phyloP scores from a whole-genome alignment of 495 filamentous ascomycete species.

The Emericellopsis terricola region DNA sequence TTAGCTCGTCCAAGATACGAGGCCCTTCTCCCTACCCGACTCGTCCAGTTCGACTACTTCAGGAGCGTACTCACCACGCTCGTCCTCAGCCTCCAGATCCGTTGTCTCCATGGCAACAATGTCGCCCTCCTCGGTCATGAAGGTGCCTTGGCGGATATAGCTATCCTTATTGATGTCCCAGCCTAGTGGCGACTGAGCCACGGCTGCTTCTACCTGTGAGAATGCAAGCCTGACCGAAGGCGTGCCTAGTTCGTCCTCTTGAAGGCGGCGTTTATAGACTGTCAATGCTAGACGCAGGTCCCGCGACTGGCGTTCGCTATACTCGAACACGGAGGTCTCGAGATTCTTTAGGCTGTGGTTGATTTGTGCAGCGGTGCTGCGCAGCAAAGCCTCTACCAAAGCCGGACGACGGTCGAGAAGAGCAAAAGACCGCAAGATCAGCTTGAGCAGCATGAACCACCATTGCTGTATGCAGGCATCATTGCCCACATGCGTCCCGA shows the following conservation, averaged over 20 bases:
- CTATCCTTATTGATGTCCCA: constrained; percentile 25
- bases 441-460: constrained; percentile 48
- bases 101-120: constrained; percentile 59
- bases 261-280: constrained; percentile 23
- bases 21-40: constrained; percentile 26
- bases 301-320: constrained; percentile 13
- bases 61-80: constrained; percentile 74
- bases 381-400: constrained; percentile 43
- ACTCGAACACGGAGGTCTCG: constrained; percentile 39
- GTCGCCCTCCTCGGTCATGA: constrained; percentile 58
- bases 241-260: constrained; percentile 14
- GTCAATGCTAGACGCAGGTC: constrained; percentile 19
- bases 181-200: constrained; percentile 13
- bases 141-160: constrained; percentile 31
- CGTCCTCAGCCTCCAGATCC: constrained; percentile 64
- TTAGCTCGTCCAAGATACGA: constrained; percentile 23
- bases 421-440: constrained; percentile 49
- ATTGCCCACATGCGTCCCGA: constrained; percentile 66
- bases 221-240: constrained; percentile 10
- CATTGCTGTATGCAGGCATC: constrained; percentile 78
- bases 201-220: constrained; percentile 23
- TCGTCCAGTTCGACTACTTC: constrained; percentile 54
- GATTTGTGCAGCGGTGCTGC: constrained; percentile 51
- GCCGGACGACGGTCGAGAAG: constrained; percentile 36
- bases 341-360: constrained; percentile 47